Conservation (phyloP, 148 eudicot genomes). For the Gaultheria prostrata region DNA sequence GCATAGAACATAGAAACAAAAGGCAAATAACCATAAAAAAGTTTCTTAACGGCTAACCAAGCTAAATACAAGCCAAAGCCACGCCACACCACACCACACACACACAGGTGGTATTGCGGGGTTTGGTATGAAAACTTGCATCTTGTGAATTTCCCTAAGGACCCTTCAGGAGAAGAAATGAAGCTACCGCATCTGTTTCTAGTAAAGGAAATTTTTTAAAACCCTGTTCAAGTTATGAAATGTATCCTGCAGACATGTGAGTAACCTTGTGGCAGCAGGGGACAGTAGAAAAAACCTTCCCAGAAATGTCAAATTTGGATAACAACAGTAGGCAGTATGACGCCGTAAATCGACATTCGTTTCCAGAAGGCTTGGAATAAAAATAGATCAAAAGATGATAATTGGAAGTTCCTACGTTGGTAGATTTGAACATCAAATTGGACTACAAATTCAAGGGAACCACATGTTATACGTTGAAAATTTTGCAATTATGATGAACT, state of each 20-base stretch:
- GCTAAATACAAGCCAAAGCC: neutral
- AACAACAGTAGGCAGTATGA: too few relatives aligned
- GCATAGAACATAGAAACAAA: neutral
- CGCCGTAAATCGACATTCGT: too few relatives aligned
- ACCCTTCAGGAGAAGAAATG: neutral
- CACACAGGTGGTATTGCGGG: neutral
- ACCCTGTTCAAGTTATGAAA: neutral
- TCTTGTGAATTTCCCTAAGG: too few relatives aligned
- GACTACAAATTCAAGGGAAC: neutral
- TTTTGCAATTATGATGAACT: neutral
- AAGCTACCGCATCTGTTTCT: neutral
- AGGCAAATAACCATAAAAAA: neutral
- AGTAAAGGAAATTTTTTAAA: neutral
- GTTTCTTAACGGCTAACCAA: neutral
- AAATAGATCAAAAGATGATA: too few relatives aligned
- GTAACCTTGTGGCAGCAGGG: too few relatives aligned
- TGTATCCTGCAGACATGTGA: too few relatives aligned
- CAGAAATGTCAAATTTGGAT: too few relatives aligned
- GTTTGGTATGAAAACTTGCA: neutral
- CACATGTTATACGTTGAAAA: neutral
- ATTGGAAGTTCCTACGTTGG: too few relatives aligned
- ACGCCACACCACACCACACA: too few relatives aligned
- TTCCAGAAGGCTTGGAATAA: too few relatives aligned
- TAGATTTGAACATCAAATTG: neutral
- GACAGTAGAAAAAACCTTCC: too few relatives aligned